Percentiles rank a stretch among this genome's conserved stretches.
Evolutionary conservation across 1,139 yeast genomes (phyloP).

Genomic region (Meyerozyma elateridarum): DNA sequence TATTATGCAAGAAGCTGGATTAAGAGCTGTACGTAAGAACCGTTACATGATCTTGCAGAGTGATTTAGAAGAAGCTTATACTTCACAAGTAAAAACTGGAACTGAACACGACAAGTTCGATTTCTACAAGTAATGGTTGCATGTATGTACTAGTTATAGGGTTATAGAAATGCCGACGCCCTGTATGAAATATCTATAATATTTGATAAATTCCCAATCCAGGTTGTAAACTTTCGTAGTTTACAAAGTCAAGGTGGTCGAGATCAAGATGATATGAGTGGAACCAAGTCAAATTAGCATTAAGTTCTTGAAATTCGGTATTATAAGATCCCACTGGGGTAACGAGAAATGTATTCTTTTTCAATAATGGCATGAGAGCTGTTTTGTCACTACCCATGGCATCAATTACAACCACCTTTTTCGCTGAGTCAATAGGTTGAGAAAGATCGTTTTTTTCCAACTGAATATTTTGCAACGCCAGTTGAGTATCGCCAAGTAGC

Average conservation of each 20-base stretch:
- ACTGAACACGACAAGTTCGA: slow-evolving; percentile 96
- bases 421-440: slow-evolving; percentile 12
- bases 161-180: too few relatives aligned
- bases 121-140: slow-evolving; percentile 69
- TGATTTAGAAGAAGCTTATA: slow-evolving; percentile 96
- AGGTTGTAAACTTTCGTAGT: slow-evolving; percentile 44
- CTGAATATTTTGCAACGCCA: slow-evolving; percentile 16
- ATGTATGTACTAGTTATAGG: too few relatives aligned
- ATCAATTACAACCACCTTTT: slow-evolving; percentile 25
- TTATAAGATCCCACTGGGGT: slow-evolving; percentile 49
- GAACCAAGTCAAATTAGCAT: slow-evolving; percentile 33
- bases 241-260: slow-evolving; percentile 59
- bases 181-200: too few relatives aligned
- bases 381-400: slow-evolving; percentile 28
- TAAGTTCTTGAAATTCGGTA: slow-evolving; percentile 14
- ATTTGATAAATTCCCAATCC: slow-evolving; percentile 56
- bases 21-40: slow-evolving; percentile 96
- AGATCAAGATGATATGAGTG: slow-evolving; percentile 52
- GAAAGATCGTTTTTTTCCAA: slow-evolving; percentile 13
- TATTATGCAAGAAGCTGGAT: slow-evolving; percentile 99
- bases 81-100: slow-evolving; percentile 92
- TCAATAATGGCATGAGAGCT: not conserved
- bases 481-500: slow-evolving; percentile 49
- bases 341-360: slow-evolving; percentile 28
- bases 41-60: slow-evolving; percentile 93